Evolutionary conservation across 139 green algal species (phyloP).

Genomic region (Volvox africanus): DNA sequence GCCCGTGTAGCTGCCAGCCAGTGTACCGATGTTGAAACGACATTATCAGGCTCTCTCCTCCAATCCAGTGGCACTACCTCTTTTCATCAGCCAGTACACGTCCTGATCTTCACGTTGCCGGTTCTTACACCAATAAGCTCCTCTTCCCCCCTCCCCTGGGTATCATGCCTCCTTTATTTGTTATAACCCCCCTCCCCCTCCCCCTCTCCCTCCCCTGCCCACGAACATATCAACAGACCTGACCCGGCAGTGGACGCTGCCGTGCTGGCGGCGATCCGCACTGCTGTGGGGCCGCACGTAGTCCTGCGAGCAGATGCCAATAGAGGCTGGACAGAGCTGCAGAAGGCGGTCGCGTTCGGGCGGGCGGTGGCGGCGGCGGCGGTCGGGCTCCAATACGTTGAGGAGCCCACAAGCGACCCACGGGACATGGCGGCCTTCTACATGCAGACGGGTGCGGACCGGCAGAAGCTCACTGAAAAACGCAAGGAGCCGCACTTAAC

Average conservation of each 20-base stretch:
- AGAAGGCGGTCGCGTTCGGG: slow-evolving; percentile 78
- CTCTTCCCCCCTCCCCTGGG: not conserved
- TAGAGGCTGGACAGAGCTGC: slow-evolving; percentile 78
- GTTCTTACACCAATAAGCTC: no score
- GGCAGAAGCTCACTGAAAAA: no score
- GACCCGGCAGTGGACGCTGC: slow-evolving; percentile 80
- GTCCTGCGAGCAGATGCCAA: slow-evolving; percentile 93
- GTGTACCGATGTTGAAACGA: no score
- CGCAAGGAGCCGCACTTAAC: no score
- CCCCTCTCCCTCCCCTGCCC: not conserved
- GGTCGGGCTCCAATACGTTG: slow-evolving; percentile 79
- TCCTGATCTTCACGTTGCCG: no score
- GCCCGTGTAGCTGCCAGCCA: no score
- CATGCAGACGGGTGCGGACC: slow-evolving; percentile 49
- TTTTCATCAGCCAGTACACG: no score
- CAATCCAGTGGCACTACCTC: no score
- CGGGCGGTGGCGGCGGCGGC: not conserved
- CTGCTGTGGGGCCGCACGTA: slow-evolving; percentile 72
- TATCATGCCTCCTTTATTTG: no score
- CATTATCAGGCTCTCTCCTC: no score
- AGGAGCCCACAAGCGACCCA: slow-evolving; percentile 84
- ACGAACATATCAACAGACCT: not conserved
- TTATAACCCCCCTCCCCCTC: not conserved
- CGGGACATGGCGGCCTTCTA: slow-evolving; percentile 76
- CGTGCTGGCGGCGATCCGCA: slow-evolving; percentile 74